Base-by-base conservation (phyloP, 371 early-diverging fungal genomes). In the Apophysomyces elegans region DNA sequence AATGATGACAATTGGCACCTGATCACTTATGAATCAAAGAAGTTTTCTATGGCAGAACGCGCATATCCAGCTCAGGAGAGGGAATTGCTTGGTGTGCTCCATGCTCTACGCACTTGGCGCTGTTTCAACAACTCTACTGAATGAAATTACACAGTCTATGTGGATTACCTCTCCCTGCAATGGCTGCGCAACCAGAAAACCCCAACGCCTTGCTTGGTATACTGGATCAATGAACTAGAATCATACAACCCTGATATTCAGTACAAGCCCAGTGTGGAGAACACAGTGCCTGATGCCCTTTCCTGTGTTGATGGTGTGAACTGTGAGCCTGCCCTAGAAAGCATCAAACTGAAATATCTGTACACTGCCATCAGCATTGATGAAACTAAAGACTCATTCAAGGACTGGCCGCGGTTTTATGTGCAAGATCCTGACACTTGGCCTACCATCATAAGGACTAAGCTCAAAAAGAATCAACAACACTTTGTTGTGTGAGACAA, bases 161-260 rank as follows among this genome's bases (percentile, higher is more conserved):
- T 83, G 9, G 84, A 84, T 61, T 81, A 86, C 67, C 76, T 84
- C 11, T 58, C 80, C 2, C 16, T 59, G 6, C 35, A 59, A 39
- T 11, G 66, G 81, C 36, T 82, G 60, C 61, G 68, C 67, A 4
- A 13, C 26, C 59, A 58, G 26, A 45, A 44, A 7, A 66, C 60
- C 18, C 57, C 61, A 0, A 66, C 67, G 1, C 41, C 61, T n/a
- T 1, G 62, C 7, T 45, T 66, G 3, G 46, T 63, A 1, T 46
- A 67, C 11, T 75, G 70, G 71, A 1, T 35, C 0, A 26, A 58
- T 0, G 70, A 75, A 50, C 26, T 71, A 0, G 69, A 71, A 57
- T 47, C 63, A 4, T 72, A 64, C 50, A 62, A 63, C 13, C 68
- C 74, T 7, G 62, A 69, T 0, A 72, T 26, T 3, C 32, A 26